Conservation (phyloP, 2,329 filamentous ascomycete genomes). For the Aspergillus calidoustus region DNA sequence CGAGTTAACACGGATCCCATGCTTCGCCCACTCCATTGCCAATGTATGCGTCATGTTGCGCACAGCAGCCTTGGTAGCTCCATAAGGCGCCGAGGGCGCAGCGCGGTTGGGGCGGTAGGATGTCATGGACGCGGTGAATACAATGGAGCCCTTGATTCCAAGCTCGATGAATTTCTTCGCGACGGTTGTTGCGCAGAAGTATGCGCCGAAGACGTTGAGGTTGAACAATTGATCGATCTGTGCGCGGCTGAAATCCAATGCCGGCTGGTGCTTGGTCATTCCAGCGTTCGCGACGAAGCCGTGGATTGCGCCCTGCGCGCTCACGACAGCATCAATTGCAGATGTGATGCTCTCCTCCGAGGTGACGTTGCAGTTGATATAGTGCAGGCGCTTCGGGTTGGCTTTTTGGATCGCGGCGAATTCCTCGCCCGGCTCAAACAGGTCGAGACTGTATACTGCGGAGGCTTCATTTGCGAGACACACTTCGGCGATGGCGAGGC, state of each 20-base stretch:
- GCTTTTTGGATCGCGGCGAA: slow-evolving; percentile 43
- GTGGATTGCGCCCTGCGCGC: slow-evolving; percentile 45
- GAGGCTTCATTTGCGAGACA: slow-evolving; percentile 52
- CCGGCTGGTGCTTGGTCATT: slow-evolving; percentile 52
- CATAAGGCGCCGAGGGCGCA: slow-evolving; percentile 57
- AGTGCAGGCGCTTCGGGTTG: slow-evolving; percentile 48
- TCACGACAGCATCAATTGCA: slow-evolving; percentile 48
- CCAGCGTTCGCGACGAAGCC: slow-evolving; percentile 50
- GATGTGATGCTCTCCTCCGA: slow-evolving; percentile 45
- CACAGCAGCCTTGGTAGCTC: slow-evolving; percentile 51
- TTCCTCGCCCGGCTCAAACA: slow-evolving; percentile 39
- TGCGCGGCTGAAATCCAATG: slow-evolving; percentile 48
- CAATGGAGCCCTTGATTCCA: slow-evolving; percentile 43
- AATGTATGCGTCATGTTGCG: slow-evolving; percentile 35
- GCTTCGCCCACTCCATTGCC: slow-evolving; percentile 56
- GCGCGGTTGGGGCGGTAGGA: slow-evolving; percentile 56
- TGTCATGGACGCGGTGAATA: slow-evolving; percentile 56
- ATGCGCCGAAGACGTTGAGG: slow-evolving; percentile 49
- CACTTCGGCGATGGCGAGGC: slow-evolving; percentile 52
- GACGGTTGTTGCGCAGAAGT: slow-evolving; percentile 36
- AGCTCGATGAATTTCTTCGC: slow-evolving; percentile 47
- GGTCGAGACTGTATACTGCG: slow-evolving; percentile 47
- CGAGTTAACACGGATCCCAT: slow-evolving; percentile 47
- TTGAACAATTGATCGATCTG: slow-evolving; percentile 49
- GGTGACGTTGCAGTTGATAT: slow-evolving; percentile 53